Base-by-base conservation (phyloP, 306 rosid species). In the Vicia sativa region DNA sequence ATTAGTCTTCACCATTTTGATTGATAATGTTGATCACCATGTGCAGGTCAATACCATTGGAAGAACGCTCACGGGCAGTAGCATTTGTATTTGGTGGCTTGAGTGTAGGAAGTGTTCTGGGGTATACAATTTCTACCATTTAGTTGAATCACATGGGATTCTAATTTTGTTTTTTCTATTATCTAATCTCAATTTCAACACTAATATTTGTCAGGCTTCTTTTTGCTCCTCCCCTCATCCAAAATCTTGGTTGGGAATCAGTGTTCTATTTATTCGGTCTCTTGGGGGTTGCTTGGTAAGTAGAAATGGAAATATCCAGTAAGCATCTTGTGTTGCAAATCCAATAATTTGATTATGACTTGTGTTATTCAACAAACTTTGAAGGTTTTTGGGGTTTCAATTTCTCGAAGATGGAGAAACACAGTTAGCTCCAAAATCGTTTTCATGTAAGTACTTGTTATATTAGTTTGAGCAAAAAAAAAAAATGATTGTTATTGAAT, bases 11-110 rank as follows among this genome's bases (percentile, higher is more conserved):
- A 57, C 15, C 52, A 55, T 62, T 53, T 71, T 78, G 71, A 78
- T 68, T 26, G 54, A 41, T 67, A 38, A 73, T 41, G 43, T 67
- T 80, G 50, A 39, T 57, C 31, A 18, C 56, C 41, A 37, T 44
- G 35, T 85, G 88, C 88, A 93, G 99, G 87, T 25, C 87, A 55
- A 93, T 90, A 80, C 96, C 99, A 72, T 70, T 88, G 84, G 91
- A 87, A 71, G 99, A 93, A 82, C 99, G 99, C 50, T 93, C 99
- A 35, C 85, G 99, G 19, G 99, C 99, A 67, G 99, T 93, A 37
- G 96, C 89, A 50, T 87, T 93, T 84, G 99, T 93, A 65, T 93
- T 88, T 66, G 99, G 99, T 67, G 99, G 99, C 60, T 79, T 93
- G 84, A 90, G 99, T 70, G 92, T 90, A 44, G 99, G 99, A 85